Conservation (phyloP, 257 asterid genomes). For the Leonotis leonurus region DNA sequence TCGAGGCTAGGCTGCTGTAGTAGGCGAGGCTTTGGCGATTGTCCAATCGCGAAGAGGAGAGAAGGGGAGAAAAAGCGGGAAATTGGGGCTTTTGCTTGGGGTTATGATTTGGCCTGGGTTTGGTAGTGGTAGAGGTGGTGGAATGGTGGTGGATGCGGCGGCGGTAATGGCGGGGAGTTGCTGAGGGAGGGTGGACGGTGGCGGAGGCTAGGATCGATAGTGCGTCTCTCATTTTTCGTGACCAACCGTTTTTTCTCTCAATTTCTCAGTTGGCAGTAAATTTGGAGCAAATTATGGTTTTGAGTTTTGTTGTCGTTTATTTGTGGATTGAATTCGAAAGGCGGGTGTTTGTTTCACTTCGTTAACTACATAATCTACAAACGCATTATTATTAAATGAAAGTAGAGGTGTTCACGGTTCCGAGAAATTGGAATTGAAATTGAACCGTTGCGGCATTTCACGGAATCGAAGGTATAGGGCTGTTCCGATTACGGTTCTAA, state of each 20-base stretch:
- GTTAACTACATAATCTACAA: too few relatives aligned
- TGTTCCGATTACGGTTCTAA: too few relatives aligned
- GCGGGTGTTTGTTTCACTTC: slow-evolving; percentile 19
- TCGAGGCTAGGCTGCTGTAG: slow-evolving; percentile 66
- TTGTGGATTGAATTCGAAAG: slow-evolving; percentile 52
- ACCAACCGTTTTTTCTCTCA: slow-evolving; percentile 30
- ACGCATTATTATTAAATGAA: too few relatives aligned
- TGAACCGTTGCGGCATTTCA: too few relatives aligned
- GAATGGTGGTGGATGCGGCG: slow-evolving; percentile 21
- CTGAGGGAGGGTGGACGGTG: slow-evolving; percentile 45
- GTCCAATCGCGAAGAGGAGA: slow-evolving; percentile 39
- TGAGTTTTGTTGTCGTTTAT: not conserved
- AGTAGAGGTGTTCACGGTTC: too few relatives aligned
- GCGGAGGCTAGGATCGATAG: slow-evolving; percentile 49
- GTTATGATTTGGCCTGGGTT: slow-evolving; percentile 25
- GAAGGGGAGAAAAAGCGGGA: slow-evolving; percentile 36
- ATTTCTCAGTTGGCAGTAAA: slow-evolving; percentile 18
- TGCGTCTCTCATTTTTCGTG: slow-evolving; percentile 66
- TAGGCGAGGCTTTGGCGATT: slow-evolving; percentile 34
- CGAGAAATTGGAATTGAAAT: too few relatives aligned
- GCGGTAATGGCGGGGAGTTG: slow-evolving; percentile 25
- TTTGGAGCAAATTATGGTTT: not conserved
- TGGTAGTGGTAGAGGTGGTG: slow-evolving; percentile 25
- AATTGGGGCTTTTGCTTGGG: slow-evolving; percentile 24
- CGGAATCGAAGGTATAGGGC: too few relatives aligned